These are phyloP conservation scores for Cryphonectria japonica DNA, from an alignment of 2,329 filamentous ascomycete genomes.

Conservation along the genomic window DNA sequence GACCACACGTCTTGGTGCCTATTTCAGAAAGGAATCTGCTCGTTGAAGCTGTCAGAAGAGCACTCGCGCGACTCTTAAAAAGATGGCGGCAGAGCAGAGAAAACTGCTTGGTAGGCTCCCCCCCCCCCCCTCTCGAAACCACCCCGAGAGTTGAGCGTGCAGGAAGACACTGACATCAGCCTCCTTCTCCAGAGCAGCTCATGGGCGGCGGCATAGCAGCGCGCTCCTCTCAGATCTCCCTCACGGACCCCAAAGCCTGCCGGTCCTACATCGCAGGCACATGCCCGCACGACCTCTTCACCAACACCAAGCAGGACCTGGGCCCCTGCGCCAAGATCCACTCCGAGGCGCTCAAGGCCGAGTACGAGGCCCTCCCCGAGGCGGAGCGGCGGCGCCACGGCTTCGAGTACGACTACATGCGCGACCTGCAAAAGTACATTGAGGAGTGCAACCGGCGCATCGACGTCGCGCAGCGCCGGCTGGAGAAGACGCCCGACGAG, in stretches of 20 bases:
- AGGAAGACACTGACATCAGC: conserved; percentile 20
- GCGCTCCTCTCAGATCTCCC: conserved; percentile 78
- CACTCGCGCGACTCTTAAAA: background rate
- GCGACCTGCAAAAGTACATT: conserved; percentile 95
- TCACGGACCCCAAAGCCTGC: conserved; percentile 93
- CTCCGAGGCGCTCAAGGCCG: conserved; percentile 82
- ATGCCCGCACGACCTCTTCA: conserved; percentile 98
- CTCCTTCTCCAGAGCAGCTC: conserved; percentile 72
- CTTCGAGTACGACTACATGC: conserved; percentile 96
- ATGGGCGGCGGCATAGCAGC: conserved; percentile 77
- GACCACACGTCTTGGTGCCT: background rate
- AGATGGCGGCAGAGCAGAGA: conserved; percentile 95
- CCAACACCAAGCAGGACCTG: conserved; percentile 97
- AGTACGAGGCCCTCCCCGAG: conserved; percentile 78
- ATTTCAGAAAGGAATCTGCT: background rate
- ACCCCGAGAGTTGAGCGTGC: background rate
- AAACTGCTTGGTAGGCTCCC: conserved; percentile 76
- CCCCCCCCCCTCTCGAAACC: background rate
- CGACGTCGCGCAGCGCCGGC: conserved; percentile 81
- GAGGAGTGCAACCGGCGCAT: conserved; percentile 96
- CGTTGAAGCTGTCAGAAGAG: background rate
- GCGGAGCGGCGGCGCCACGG: conserved; percentile 77
- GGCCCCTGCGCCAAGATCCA: conserved; percentile 88
- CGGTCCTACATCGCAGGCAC: conserved; percentile 91
- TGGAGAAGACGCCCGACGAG: conserved; percentile 98